These are phyloP conservation scores for Cercospora berteroae DNA, from an alignment of 2,329 filamentous ascomycete species.

Conservation along the genomic window DNA sequence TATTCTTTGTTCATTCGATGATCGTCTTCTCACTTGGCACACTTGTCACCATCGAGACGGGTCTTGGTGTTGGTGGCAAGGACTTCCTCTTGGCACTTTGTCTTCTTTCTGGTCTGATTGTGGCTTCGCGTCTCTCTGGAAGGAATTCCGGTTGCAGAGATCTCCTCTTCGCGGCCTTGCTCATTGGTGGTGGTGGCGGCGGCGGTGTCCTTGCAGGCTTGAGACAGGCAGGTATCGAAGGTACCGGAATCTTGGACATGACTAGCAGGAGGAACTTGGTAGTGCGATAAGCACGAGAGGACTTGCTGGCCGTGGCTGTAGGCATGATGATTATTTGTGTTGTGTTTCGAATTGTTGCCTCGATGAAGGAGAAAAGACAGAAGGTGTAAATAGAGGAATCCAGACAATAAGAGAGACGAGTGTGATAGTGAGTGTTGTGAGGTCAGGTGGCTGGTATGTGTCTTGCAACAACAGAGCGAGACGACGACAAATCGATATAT, in stretches of 20 bases:
- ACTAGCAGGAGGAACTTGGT: slow-evolving; percentile 11
- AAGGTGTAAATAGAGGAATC: not conserved
- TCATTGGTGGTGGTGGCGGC: not conserved
- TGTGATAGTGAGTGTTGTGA: not conserved
- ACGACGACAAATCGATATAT: not conserved
- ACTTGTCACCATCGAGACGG: not conserved
- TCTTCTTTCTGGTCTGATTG: not conserved
- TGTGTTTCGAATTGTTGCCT: not conserved
- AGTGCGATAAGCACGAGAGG: slow-evolving; percentile 3
- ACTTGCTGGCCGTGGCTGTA: not conserved
- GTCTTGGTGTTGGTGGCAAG: not conserved
- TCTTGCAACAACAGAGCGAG: not conserved
- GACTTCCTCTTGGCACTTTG: not conserved
- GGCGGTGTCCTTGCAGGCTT: not conserved
- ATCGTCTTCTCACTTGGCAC: not conserved
- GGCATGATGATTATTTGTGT: not conserved
- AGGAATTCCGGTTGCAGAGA: not conserved
- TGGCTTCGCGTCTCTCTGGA: slow-evolving; percentile 2
- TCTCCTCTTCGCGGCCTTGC: not conserved
- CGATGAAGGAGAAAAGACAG: not conserved
- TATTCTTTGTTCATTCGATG: not conserved
- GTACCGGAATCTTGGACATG: slow-evolving; percentile 1
- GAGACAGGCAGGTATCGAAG: not conserved
- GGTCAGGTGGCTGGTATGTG: not conserved
- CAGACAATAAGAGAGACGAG: not conserved